Evolutionary conservation across 2,329 filamentous ascomycete genomes (phyloP), one percentile per base, ranked within the genome.

Genomic region (Ascochyta koolunga): DNA sequence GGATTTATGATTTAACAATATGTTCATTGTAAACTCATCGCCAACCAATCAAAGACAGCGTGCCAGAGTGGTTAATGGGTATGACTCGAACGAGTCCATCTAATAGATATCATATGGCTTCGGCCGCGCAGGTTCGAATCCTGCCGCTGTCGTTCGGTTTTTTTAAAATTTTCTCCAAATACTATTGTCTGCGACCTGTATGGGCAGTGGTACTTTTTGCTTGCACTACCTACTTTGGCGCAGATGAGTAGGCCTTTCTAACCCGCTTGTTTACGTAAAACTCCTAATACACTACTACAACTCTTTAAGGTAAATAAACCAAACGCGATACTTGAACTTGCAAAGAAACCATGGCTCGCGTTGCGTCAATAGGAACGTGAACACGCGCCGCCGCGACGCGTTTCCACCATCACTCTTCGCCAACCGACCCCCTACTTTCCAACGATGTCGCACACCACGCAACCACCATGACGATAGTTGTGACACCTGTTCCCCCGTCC

Each of bases 21-120:
- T 24, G 27, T 1, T 16, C 6, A 4, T 4, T 13, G 2, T 16
- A 3, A 0, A 19, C 6, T 21, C 7, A 10, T 11, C 1, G 19
- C 11, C 13, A 41, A 36, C 49, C 49, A 52, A 56, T 56, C 54
- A 52, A 38, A 56, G 54, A 47, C 54, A 24, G 5, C 15, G 48
- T 56, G 54, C 49, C 54, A 56, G 54, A 56, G 54, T 56, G 54
- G 54, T 56, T 56, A 56, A 67, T 62, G 64, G 53, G 64, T 67
- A 62, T 64, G 64, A 65, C 64, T 67, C 64, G 64, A 65, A 67
- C 47, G 54, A 54, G 43, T 44, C 21, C 36, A 44, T 46, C 52
- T 27, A 59, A 24, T 58, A 57, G 61, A 64, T 61, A 67, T 65
- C 64, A 64, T 62, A 67, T 67, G 60, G 36, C 59, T 67, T 67